A percentile compares a stretch with the other conserved stretches of the same genome.
Evolutionary conservation across 148 eudicot genomes (phyloP).

Genomic region (Oxyria digyna): DNA sequence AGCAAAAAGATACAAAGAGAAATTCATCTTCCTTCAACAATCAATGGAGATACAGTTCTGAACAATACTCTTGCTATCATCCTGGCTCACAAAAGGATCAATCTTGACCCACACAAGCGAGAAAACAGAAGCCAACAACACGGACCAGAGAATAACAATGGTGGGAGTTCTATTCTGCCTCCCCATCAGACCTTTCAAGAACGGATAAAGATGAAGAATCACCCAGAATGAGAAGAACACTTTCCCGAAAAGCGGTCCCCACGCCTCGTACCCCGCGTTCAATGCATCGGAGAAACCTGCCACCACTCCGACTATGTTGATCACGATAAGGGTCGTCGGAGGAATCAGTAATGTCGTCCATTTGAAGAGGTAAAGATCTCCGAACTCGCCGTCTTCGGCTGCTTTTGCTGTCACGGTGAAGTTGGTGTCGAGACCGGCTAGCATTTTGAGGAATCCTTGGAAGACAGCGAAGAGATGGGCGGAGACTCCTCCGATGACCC

Average conservation of each 20-base stretch:
- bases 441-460: conserved; percentile 89
- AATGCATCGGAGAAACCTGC: conserved; percentile 94
- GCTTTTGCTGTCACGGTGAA: conserved; percentile 89
- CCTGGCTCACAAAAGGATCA: conserved; percentile 64
- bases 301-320: conserved; percentile 85
- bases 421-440: conserved; percentile 84
- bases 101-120: conserved; percentile 98
- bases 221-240: conserved; percentile 93
- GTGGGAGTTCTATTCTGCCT: conserved; percentile 94
- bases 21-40: conserved; percentile 28
- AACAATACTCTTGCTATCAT: conserved; percentile 24
- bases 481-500: conserved; percentile 98
- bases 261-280: conserved; percentile 80
- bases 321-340: conserved; percentile 72
- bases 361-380: conserved; percentile 76
- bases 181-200: conserved; percentile 98
- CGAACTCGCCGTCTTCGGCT: conserved; percentile 78
- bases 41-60: conserved; percentile 74
- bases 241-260: conserved; percentile 95
- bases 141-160: conserved; percentile 85
- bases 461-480: conserved; percentile 94
- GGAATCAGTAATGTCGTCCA: conserved; percentile 98
- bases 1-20: background rate
- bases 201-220: conserved; percentile 85
- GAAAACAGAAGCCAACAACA: conserved; percentile 91